Base-by-base conservation (phyloP, 2,329 filamentous ascomycete species). In the Neofusicoccum laricinum region DNA sequence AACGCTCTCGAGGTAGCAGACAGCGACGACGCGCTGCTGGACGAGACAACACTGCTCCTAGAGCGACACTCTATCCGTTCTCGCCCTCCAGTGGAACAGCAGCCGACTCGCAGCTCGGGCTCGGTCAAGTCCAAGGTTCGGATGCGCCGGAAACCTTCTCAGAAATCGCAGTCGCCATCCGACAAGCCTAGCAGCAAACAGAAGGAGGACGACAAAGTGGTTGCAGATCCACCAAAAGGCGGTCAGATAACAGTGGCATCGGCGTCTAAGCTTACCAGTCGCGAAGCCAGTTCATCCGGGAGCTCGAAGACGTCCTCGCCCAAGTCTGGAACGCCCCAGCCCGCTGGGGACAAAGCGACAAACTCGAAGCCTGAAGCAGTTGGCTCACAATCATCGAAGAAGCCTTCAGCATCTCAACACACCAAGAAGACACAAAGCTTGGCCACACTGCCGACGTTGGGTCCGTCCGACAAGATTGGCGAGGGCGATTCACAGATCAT, bases 401-500 rank as follows among this genome's bases (percentile, higher is more conserved):
- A 51, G 6, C n/a, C 40, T 2, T 19, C 40, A 2, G 15, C 25
- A 21, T 11, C 25, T 7, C 21, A 45, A 17, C 21, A 55, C 43
- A 46, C 49, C 15, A 48, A 19, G 43, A 64, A 49, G 43, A 17
- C 25, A 12, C 50, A 48, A 19, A 58, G 15, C 14, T 34, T 57
- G 34, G 41, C 62, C 30, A 48, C 41, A 3, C 43, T 58, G 34
- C 62, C 62, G 19, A 64, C 62, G 2, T 71, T 82, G 12, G 77
- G 81, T 3, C 82, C 83, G 11, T 77, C 81, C 10, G 85, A 86
- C 66, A 76, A 76, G 6, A 85, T 96, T 58, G 93, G 91, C 50
- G 90, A 93, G 74, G 90, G 92, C 7, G 93, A 97, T 72, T 96
- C 92, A 0, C 84, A 83, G 46, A 84, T 98, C 45, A 81, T 93